These are phyloP conservation scores for Graphiopsis chlorocephala DNA, from an alignment of 2,329 filamentous ascomycete species.

Conservation along the genomic window DNA sequence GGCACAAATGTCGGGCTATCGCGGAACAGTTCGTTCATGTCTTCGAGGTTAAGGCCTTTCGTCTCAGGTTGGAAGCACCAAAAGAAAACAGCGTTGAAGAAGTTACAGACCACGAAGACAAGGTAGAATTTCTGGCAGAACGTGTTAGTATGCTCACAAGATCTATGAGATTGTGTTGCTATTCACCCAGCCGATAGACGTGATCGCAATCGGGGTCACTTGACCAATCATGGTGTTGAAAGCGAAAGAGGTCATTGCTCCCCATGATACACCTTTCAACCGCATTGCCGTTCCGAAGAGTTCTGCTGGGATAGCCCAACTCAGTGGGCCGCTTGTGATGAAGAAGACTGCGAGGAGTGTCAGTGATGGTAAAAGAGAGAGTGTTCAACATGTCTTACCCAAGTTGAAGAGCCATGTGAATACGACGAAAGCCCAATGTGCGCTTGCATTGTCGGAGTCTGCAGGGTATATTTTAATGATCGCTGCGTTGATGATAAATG, in stretches of 20 bases:
- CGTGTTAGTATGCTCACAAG: neutral
- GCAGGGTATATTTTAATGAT: slow-evolving; percentile 23
- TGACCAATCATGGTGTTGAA: slow-evolving; percentile 35
- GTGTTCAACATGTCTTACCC: neutral
- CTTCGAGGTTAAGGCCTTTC: slow-evolving; percentile 51
- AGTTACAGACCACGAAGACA: slow-evolving; percentile 29
- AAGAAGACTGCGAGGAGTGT: neutral
- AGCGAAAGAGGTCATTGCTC: slow-evolving; percentile 27
- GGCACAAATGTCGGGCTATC: slow-evolving; percentile 26
- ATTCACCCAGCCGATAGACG: slow-evolving; percentile 23
- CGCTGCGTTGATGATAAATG: slow-evolving; percentile 27
- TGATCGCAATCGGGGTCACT: slow-evolving; percentile 29
- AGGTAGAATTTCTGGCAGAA: slow-evolving; percentile 23
- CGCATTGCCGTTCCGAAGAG: slow-evolving; percentile 29
- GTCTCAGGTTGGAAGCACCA: slow-evolving; percentile 70
- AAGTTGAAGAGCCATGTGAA: slow-evolving; percentile 30
- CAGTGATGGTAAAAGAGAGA: neutral
- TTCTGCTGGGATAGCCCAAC: slow-evolving; percentile 31
- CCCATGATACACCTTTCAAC: slow-evolving; percentile 26
- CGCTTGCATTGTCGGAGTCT: slow-evolving; percentile 16
- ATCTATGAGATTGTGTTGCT: neutral
- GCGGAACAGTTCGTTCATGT: slow-evolving; percentile 27
- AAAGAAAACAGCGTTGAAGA: slow-evolving; percentile 40
- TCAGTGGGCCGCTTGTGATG: slow-evolving; percentile 20
- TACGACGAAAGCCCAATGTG: slow-evolving; percentile 29